A percentile compares a stretch with the other conserved stretches of the same genome.
phyloP scores from a whole-genome alignment of 257 asterid species.

The Vinca minor region DNA sequence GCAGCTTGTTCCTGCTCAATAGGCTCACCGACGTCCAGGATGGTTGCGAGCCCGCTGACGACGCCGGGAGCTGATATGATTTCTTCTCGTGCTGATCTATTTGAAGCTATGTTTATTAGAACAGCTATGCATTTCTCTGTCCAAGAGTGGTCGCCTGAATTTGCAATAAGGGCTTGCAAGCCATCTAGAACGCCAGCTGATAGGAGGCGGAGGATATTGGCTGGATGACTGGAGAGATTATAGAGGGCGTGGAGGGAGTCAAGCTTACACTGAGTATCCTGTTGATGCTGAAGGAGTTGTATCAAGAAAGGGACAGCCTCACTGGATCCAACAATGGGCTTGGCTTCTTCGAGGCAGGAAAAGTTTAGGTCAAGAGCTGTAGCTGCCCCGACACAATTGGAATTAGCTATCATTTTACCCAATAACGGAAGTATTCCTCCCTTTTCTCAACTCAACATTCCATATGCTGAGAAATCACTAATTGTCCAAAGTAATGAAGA shows the following conservation, averaged over 20 bases:
- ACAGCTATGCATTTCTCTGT: slow-evolving; percentile 83
- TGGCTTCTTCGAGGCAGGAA: slow-evolving; percentile 88
- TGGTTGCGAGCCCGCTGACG: slow-evolving; percentile 45
- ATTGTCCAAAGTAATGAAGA: too few relatives aligned
- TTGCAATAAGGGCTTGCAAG: slow-evolving; percentile 49
- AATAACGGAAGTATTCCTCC: slow-evolving; percentile 70
- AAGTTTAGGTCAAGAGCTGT: slow-evolving; percentile 92
- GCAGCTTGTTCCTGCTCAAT: slow-evolving; percentile 91
- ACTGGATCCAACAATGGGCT: slow-evolving; percentile 61
- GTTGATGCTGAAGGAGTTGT: slow-evolving; percentile 47
- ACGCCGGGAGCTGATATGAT: slow-evolving; percentile 47
- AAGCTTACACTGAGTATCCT: slow-evolving; percentile 51
- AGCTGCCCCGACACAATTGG: slow-evolving; percentile 50
- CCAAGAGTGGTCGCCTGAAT: slow-evolving; percentile 47
- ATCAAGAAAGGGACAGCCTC: slow-evolving; percentile 75
- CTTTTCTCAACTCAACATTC: too few relatives aligned
- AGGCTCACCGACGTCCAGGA: slow-evolving; percentile 69
- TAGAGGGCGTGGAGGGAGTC: slow-evolving; percentile 90
- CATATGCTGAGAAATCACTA: too few relatives aligned
- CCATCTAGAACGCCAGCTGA: slow-evolving; percentile 60
- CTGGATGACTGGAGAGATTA: slow-evolving; percentile 61
- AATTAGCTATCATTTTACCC: slow-evolving; percentile 51
- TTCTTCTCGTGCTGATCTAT: slow-evolving; percentile 52
- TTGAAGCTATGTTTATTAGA: slow-evolving; percentile 60
- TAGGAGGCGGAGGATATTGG: slow-evolving; percentile 66